phyloP scores from a whole-genome alignment of 805 yeast genomes.

The Priceomyces carsonii region DNA sequence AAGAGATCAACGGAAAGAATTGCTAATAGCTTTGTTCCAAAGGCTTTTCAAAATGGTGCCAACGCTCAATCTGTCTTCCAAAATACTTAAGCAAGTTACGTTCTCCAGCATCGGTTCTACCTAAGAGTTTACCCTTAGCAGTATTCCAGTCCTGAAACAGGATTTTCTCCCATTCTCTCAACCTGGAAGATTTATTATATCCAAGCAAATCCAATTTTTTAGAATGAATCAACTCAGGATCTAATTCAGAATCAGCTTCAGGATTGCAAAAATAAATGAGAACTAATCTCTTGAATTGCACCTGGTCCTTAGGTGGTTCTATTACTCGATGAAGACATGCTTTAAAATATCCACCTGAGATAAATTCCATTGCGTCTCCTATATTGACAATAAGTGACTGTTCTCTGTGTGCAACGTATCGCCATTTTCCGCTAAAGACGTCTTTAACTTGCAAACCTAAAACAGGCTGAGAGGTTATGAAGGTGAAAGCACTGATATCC shows the following conservation, averaged over 20 bases:
- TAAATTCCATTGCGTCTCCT: slow-evolving; percentile 43
- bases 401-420: slow-evolving; percentile 40
- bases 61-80: slow-evolving; percentile 23
- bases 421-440: slow-evolving; percentile 37
- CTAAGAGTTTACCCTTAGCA: slow-evolving; percentile 20
- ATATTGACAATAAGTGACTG: slow-evolving; percentile 41
- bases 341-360: slow-evolving; percentile 48
- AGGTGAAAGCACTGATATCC: slow-evolving; percentile 42
- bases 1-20: too few relatives aligned
- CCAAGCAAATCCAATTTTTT: slow-evolving; percentile 38
- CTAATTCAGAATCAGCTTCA: slow-evolving; percentile 31
- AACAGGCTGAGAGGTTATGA: slow-evolving; percentile 43
- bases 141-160: slow-evolving; percentile 41
- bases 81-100: slow-evolving; percentile 15
- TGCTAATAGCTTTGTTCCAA: too few relatives aligned
- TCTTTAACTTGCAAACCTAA: slow-evolving; percentile 41
- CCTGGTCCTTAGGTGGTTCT: slow-evolving; percentile 47
- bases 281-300: slow-evolving; percentile 33
- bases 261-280: slow-evolving; percentile 47
- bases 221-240: slow-evolving; percentile 42
- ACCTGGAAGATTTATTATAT: slow-evolving; percentile 21
- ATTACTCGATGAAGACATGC: slow-evolving; percentile 49
- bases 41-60: slow-evolving; percentile 18
- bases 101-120: slow-evolving; percentile 18
- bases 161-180: slow-evolving; percentile 36